Evolutionary conservation across 2,329 filamentous ascomycete species (phyloP), one percentile per base, ranked within the genome.

Genomic region (Coniella vitis): DNA sequence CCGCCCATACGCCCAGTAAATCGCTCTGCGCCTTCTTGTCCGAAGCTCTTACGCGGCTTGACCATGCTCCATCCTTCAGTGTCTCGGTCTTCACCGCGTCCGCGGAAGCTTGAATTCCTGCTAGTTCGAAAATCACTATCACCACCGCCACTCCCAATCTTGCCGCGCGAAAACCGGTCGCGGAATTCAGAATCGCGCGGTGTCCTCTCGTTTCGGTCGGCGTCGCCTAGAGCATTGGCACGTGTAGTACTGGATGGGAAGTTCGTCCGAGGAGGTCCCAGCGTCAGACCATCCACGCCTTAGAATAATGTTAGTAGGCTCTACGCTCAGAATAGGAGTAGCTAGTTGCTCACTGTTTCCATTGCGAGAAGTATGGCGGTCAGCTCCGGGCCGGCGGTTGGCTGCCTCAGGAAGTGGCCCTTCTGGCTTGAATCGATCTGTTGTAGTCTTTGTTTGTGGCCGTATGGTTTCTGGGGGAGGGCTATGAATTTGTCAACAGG

Each of bases 261-360:
- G 38, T 82, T 81, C 40, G 82, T 87, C 65, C 87, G 87, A 2
- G 90, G 87, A 17, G 90, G 90, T 13, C 87, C 90, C 50, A 95
- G 84, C 51, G 93, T 78, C 50, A 94, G 86, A 55, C 94, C 89
- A 59, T 95, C 90, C 60, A 79, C 70, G 63, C 79, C 81, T 86
- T 57, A 10, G 34, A 58, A 61, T 47, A 56, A 55, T 19, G 63
- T 54, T 47, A 56, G 49, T 22, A 54, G 41, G 20, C 40, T 36
- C 17, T 29, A 34, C 21, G 8, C 16, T 8, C 34, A 12, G 29
- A 19, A 2, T n/a, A 9, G n/a, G 3, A 7, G n/a, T 17, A 13
- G 13, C 12, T 22, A 38, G 25, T 34, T 48, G 51, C 78, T 49
- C 70, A 83, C 79, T 81, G 50, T 73, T 69, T 62, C 67, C 71